Conservation (phyloP, 108 stramenopile genomes). For the Aurantiochytrium sp. region DNA sequence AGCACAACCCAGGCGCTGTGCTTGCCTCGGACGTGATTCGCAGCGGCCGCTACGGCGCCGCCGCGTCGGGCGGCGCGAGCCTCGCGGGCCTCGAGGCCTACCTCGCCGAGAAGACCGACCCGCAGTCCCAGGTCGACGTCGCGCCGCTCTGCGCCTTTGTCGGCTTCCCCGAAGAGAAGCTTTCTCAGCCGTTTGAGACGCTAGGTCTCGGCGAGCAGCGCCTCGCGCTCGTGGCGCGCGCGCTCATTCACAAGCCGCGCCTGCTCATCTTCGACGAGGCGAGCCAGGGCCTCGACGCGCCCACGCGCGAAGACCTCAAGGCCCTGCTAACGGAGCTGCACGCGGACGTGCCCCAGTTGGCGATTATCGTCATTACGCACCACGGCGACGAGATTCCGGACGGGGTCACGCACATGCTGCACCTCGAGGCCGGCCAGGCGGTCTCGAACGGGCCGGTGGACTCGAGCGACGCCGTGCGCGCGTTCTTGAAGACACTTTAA, state of each 20-base stretch:
- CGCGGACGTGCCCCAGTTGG: not conserved
- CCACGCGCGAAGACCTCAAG: not conserved
- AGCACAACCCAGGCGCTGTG: not conserved
- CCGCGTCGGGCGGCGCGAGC: not conserved
- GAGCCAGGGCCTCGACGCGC: not conserved
- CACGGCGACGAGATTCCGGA: constrained; percentile 12
- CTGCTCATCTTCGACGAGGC: not conserved
- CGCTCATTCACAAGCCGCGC: not conserved
- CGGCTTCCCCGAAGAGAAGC: not conserved
- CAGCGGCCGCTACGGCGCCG: constrained; percentile 3
- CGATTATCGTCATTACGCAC: not conserved
- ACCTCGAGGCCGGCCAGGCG: not conserved
- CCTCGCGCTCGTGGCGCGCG: not conserved
- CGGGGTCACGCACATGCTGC: not conserved
- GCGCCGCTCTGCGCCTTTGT: not conserved
- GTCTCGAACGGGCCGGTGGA: not conserved
- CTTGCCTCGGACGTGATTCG: not conserved
- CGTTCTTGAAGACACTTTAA: not conserved
- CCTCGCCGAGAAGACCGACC: not conserved
- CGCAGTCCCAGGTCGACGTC: not conserved
- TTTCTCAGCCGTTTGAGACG: not conserved
- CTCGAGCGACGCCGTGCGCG: not conserved
- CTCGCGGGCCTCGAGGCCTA: not conserved
- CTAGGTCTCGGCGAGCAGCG: constrained; percentile 16
- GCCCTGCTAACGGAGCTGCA: not conserved